Evolutionary conservation across 495 filamentous ascomycete species (phyloP).

Genomic region (Aspergillus conjunctus): DNA sequence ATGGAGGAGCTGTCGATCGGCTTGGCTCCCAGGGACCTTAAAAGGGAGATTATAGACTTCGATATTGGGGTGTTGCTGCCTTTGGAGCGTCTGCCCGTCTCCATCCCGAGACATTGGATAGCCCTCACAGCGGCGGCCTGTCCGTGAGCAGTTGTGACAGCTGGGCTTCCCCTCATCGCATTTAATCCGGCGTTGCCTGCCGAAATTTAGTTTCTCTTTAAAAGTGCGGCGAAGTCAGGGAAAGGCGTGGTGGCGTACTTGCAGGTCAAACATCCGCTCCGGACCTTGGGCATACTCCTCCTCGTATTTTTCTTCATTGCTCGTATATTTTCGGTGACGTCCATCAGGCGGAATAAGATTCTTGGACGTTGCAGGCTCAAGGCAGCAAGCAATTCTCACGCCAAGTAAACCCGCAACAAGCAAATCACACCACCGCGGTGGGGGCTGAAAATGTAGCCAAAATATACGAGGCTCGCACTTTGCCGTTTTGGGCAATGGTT

Average conservation of each 20-base stretch:
- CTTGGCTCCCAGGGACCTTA: slow-evolving; percentile 35
- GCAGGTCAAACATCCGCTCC: slow-evolving; percentile 31
- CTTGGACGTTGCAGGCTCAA: background rate
- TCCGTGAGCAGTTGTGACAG: slow-evolving; percentile 39
- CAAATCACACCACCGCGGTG: slow-evolving; percentile 1
- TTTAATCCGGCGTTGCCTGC: slow-evolving; percentile 43
- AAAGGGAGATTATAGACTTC: slow-evolving; percentile 36
- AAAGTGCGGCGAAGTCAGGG: background rate
- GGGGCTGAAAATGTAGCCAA: slow-evolving; percentile 6
- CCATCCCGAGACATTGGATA: slow-evolving; percentile 22
- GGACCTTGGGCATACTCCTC: slow-evolving; percentile 31
- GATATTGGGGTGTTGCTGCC: slow-evolving; percentile 16
- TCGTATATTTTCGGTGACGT: slow-evolving; percentile 8
- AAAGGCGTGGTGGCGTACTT: slow-evolving; percentile 26
- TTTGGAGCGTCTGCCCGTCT: background rate
- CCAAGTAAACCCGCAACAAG: background rate
- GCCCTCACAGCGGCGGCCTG: slow-evolving; percentile 42
- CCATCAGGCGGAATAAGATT: background rate
- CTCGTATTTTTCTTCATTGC: slow-evolving; percentile 16
- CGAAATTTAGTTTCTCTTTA: background rate
- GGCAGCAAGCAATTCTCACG: slow-evolving; percentile 6
- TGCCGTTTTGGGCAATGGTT: background rate
- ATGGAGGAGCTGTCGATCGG: slow-evolving; percentile 41
- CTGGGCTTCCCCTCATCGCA: slow-evolving; percentile 46
- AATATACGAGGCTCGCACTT: slow-evolving; percentile 10